These are phyloP conservation scores for Xerocomellus chrysenteron DNA, from an alignment of 768 basidiomycete genomes.

Conservation along the genomic window DNA sequence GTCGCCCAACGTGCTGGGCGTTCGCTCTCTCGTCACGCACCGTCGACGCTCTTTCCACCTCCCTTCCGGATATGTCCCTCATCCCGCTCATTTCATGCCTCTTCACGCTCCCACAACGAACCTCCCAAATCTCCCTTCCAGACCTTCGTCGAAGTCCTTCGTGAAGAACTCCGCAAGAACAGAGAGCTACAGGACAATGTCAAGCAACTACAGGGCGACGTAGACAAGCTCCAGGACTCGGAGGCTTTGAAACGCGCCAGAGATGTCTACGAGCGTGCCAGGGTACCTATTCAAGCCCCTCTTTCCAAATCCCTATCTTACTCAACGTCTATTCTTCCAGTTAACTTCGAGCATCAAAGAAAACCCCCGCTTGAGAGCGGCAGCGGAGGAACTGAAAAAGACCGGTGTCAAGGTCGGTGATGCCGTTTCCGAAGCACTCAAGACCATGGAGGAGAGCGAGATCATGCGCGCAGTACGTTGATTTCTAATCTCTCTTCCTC, in stretches of 20 bases:
- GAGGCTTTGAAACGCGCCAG: slow-evolving; percentile 91
- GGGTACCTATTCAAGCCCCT: slow-evolving; percentile 54
- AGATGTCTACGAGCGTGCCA: slow-evolving; percentile 90
- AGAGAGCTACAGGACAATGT: slow-evolving; percentile 95
- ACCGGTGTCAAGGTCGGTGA: slow-evolving; percentile 90
- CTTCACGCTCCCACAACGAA: slow-evolving; percentile 59
- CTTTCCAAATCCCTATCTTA: background rate
- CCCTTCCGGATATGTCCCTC: slow-evolving; percentile 32
- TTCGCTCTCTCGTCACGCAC: slow-evolving; percentile 13
- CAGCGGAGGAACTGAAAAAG: slow-evolving; percentile 89
- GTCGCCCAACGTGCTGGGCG: slow-evolving; percentile 28
- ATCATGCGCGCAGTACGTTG: slow-evolving; percentile 78
- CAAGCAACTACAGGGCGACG: slow-evolving; percentile 96
- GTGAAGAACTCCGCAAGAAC: slow-evolving; percentile 91
- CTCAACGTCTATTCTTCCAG: slow-evolving; percentile 40
- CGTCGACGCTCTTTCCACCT: slow-evolving; percentile 17
- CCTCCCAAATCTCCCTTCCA: slow-evolving; percentile 90
- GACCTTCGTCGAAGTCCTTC: slow-evolving; percentile 92
- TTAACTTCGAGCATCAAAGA: slow-evolving; percentile 93
- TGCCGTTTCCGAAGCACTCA: slow-evolving; percentile 89
- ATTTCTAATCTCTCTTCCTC: background rate
- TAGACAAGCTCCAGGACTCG: slow-evolving; percentile 95
- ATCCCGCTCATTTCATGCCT: slow-evolving; percentile 58
- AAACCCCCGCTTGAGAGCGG: slow-evolving; percentile 87
- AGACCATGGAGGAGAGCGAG: slow-evolving; percentile 93